Evolutionary conservation across 208 protist species (phyloP).

Genomic region (Acanthamoeba sp.): DNA sequence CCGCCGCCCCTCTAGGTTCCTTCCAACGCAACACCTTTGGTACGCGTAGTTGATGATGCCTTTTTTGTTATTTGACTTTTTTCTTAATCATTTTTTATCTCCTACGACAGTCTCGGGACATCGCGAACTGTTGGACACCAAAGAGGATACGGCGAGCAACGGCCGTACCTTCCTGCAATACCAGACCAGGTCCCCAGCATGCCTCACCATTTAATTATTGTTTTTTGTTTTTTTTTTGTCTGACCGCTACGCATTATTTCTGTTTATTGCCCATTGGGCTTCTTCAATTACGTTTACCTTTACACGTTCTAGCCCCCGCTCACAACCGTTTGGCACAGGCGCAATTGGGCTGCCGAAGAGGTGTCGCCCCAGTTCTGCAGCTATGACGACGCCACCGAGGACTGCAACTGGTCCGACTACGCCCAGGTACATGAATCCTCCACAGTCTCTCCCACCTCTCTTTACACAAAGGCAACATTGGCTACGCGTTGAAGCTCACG

Average conservation of each 20-base stretch:
- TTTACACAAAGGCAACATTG: background rate
- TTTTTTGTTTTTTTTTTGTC: background rate
- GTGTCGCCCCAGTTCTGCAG: conserved; percentile 15
- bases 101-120: background rate
- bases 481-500: too few relatives aligned
- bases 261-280: too few relatives aligned
- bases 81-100: background rate
- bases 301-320: too few relatives aligned
- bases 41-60: background rate
- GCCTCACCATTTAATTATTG: background rate
- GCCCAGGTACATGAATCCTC: background rate
- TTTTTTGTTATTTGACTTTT: background rate
- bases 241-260: background rate
- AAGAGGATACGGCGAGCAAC: background rate
- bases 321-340: too few relatives aligned
- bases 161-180: background rate
- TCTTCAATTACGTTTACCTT: too few relatives aligned
- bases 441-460: background rate
- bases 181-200: background rate
- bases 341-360: background rate
- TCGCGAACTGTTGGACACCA: background rate
- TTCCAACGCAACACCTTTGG: background rate
- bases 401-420: conserved; percentile 4
- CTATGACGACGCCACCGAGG: background rate
- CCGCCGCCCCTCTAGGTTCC: background rate